Evolutionary conservation across 2,329 filamentous ascomycete genomes (phyloP).

Genomic region (Shiraia sp.): DNA sequence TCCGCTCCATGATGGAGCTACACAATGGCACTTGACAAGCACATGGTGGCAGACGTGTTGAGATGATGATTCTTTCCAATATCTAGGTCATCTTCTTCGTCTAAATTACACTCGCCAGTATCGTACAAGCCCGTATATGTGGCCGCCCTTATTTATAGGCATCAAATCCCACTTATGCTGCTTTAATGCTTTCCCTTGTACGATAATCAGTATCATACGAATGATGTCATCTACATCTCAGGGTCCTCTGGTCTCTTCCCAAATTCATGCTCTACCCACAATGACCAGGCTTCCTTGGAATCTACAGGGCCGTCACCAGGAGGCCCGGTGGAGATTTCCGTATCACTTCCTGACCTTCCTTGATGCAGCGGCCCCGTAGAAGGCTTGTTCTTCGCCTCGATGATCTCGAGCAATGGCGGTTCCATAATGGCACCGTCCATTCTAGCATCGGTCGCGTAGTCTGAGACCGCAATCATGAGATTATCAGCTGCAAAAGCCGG

Average conservation of each 20-base stretch:
- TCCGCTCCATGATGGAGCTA: too few species aligned
- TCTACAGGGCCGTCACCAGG: not conserved
- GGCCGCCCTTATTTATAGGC: too few species aligned
- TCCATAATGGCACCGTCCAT: not conserved
- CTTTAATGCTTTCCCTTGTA: constrained; percentile 10
- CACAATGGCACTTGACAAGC: too few species aligned
- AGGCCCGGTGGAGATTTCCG: not conserved
- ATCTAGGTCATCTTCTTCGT: too few species aligned
- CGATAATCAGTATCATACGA: too few species aligned
- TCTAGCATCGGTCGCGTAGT: constrained; percentile 23
- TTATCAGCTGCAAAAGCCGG: constrained; percentile 40
- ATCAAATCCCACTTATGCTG: too few species aligned
- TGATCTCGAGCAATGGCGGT: not conserved
- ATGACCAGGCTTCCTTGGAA: constrained; percentile 26
- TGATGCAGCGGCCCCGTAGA: constrained; percentile 7
- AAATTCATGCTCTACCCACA: constrained; percentile 35
- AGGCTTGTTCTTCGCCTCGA: constrained; percentile 8
- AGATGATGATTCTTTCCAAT: too few species aligned
- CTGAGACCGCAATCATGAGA: constrained; percentile 35
- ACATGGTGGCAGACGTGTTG: too few species aligned
- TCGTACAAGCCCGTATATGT: too few species aligned
- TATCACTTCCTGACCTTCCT: not conserved
- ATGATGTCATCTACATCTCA: constrained; percentile 7
- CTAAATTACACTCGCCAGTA: too few species aligned
- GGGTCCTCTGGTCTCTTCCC: constrained; percentile 27